phyloP scores from a whole-genome alignment of 2,329 filamentous ascomycete genomes.

The Phialophora tarda region DNA sequence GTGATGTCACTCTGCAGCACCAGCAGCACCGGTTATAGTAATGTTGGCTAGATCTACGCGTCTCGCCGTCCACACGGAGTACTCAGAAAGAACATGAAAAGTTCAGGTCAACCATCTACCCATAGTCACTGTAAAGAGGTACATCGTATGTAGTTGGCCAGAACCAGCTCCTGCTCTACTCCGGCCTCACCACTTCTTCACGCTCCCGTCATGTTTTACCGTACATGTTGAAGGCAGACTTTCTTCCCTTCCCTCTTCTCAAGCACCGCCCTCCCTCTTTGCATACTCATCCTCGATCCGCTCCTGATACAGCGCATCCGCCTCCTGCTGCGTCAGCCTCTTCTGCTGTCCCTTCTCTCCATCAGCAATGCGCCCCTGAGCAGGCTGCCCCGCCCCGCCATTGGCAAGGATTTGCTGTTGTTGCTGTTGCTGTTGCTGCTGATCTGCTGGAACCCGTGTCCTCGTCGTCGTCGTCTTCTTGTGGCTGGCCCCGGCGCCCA shows the following conservation, averaged over 20 bases:
- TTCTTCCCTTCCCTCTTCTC: neutral
- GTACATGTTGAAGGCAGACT: neutral
- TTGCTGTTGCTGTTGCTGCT: slow-evolving; percentile 26
- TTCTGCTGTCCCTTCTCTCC: slow-evolving; percentile 31
- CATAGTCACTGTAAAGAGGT: neutral
- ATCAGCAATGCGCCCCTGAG: slow-evolving; percentile 27
- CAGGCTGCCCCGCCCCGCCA: slow-evolving; percentile 41
- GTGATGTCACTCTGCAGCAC: slow-evolving; percentile 10
- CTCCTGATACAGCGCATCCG: slow-evolving; percentile 52
- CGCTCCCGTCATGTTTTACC: neutral
- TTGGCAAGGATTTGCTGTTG: slow-evolving; percentile 23
- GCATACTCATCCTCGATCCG: slow-evolving; percentile 56
- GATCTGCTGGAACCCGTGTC: slow-evolving; percentile 16
- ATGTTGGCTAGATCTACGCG: neutral
- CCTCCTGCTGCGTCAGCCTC: slow-evolving; percentile 45
- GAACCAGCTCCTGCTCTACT: neutral
- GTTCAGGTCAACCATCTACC: neutral
- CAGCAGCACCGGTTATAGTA: neutral
- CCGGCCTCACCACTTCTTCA: neutral
- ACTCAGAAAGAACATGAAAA: neutral
- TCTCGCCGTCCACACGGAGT: neutral
- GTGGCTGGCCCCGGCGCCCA: slow-evolving; percentile 32
- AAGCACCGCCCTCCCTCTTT: slow-evolving; percentile 47
- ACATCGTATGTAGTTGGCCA: neutral
- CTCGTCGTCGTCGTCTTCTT: slow-evolving; percentile 38